phyloP scores from a whole-genome alignment of 2,329 filamentous ascomycete genomes.

The Cladophialophora psammophila region DNA sequence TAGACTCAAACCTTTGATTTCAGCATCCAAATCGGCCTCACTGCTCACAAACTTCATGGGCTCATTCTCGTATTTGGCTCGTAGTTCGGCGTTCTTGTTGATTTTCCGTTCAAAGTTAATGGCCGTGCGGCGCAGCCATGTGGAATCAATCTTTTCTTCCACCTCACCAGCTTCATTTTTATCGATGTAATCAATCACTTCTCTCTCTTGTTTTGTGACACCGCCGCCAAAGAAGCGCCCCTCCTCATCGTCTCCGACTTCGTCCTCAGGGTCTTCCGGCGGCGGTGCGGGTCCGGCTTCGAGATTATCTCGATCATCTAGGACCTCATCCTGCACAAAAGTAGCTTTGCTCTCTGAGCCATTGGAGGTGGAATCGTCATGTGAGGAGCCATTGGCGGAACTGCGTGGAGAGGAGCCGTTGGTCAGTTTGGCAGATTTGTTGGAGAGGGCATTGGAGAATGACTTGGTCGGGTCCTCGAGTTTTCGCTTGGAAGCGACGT shows the following conservation, averaged over 20 bases:
- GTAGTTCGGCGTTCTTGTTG: slow-evolving; percentile 85
- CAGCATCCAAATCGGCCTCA: slow-evolving; percentile 88
- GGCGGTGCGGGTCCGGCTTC: slow-evolving; percentile 64
- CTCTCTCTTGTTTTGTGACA: slow-evolving; percentile 78
- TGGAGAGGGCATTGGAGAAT: slow-evolving; percentile 36
- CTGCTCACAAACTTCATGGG: slow-evolving; percentile 73
- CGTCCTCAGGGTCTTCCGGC: slow-evolving; percentile 61
- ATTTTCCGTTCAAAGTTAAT: slow-evolving; percentile 90
- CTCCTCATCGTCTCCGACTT: slow-evolving; percentile 79
- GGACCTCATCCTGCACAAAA: slow-evolving; percentile 36
- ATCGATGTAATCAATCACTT: slow-evolving; percentile 89
- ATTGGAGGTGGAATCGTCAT: slow-evolving; percentile 22
- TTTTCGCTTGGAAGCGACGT: slow-evolving; percentile 38
- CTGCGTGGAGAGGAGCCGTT: slow-evolving; percentile 37
- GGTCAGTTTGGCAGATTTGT: slow-evolving; percentile 39
- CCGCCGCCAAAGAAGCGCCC: slow-evolving; percentile 96
- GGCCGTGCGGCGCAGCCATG: slow-evolving; percentile 83
- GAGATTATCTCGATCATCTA: slow-evolving; percentile 54
- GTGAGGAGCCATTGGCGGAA: slow-evolving; percentile 22
- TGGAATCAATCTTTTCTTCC: slow-evolving; percentile 72
- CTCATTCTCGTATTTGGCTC: slow-evolving; percentile 81
- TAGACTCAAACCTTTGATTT: slow-evolving; percentile 85
- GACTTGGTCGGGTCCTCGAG: slow-evolving; percentile 39
- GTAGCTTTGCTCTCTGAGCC: slow-evolving; percentile 27
- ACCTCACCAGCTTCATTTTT: slow-evolving; percentile 63